phyloP scores from a whole-genome alignment of 176 grass and related monocot genomes.

The Aegilops sharonensis region DNA sequence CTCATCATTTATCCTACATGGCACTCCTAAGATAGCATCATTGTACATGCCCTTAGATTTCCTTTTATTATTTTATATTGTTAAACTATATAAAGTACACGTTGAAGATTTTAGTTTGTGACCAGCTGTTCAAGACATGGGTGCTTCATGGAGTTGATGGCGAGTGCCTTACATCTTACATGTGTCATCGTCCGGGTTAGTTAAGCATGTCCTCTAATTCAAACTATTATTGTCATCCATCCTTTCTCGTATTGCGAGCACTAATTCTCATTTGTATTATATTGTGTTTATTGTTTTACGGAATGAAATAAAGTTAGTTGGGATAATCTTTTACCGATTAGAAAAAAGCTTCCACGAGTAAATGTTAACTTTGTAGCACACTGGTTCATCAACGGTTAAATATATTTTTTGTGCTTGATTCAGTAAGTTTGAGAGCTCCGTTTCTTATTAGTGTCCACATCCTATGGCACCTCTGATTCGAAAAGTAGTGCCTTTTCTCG shows the following conservation, averaged over 20 bases:
- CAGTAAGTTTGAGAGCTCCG: constrained; percentile 1
- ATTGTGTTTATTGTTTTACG: background rate
- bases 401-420: background rate
- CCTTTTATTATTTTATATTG: background rate
- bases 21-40: no score
- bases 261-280: background rate
- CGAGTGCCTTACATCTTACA: background rate
- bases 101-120: background rate
- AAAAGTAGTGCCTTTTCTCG: background rate
- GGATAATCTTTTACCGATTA: background rate
- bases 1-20: no score
- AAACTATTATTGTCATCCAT: background rate
- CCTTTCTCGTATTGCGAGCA: background rate
- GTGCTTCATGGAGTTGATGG: background rate
- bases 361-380: background rate
- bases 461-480: background rate
- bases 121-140: background rate
- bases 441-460: background rate
- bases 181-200: background rate
- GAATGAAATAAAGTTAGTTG: background rate
- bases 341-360: background rate
- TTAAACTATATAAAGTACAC: background rate
- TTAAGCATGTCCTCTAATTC: background rate
- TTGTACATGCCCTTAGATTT: background rate
- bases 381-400: background rate